Evolutionary conservation across 352 stramenopile genomes (phyloP), one percentile per base, ranked within the genome.

Genomic region (Phytophthora fragariae): DNA sequence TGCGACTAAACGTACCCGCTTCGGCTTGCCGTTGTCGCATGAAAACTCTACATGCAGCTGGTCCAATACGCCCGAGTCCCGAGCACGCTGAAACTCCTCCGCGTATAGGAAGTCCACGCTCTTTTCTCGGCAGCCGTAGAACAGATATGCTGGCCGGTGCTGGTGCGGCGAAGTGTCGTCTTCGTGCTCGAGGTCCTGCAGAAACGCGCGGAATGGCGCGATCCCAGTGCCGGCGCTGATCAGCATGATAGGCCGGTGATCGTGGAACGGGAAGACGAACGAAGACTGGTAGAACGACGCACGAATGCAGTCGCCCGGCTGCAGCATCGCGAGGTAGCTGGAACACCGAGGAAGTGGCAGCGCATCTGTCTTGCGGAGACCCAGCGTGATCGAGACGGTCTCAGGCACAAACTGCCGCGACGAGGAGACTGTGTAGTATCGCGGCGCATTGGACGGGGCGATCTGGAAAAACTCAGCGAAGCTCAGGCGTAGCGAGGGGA

Each of bases 351-450:
- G 86, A n/a, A 82, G 72, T 8, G 89, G 85, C 72, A 90, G 76
- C 1, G 63, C 19, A 31, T 82, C 76, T 33, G 82, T 74, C 59
- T 90, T 77, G 12, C 86, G 85, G 37, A 93, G 68, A 4, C 88
- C 88, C 11, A 96, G 79, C 8, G 90, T 94, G 60, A 96, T 86
- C 21, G 88, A 91, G 35, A 94, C 78, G 1, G 65, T 80, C 31
- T 92, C 70, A 1, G 82, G 83, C 31, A 76, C 73, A 53, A 85
- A 82, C n/a, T 74, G 75, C 9, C 87, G 78, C 53, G 90, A 96
- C 2, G 90, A 96, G 33, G 90, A 94, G 12, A 96, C 80, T 7
- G 88, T 95, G 80, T 96, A 96, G 63, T 94, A 94, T 11, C 90
- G 80, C 17, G 87, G 80, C 0, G 83, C 73, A 65, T 94, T 94